These are phyloP conservation scores for Leccinum ambiguum DNA, from an alignment of 1,284 basidiomycete genomes.

Conservation along the genomic window DNA sequence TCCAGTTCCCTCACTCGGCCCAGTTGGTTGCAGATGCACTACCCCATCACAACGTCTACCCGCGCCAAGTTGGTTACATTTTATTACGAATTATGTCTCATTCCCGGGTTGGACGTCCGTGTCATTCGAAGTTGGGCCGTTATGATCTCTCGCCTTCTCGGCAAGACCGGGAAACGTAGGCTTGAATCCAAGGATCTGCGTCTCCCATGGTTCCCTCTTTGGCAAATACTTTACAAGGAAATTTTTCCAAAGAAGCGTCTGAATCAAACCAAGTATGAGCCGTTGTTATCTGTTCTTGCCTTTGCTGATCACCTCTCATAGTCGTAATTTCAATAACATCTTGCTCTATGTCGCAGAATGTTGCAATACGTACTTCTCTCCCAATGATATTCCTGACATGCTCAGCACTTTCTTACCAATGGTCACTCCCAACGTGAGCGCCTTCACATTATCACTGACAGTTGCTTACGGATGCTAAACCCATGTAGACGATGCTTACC, in stretches of 20 bases:
- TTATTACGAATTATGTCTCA: constrained; percentile 87
- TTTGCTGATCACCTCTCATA: constrained; percentile 15
- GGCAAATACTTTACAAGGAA: constrained; percentile 58
- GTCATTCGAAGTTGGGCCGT: constrained; percentile 58
- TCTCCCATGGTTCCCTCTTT: constrained; percentile 64
- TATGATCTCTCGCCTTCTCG: constrained; percentile 52
- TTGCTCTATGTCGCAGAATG: constrained; percentile 73
- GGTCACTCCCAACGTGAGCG: constrained; percentile 27
- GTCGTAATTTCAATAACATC: constrained; percentile 34
- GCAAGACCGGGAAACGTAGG: constrained; percentile 39
- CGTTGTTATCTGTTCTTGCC: constrained; percentile 41
- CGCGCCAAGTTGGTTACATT: constrained; percentile 79
- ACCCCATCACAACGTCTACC: constrained; percentile 71
- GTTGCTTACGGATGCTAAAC: constrained; percentile 3
- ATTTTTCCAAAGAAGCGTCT: constrained; percentile 57
- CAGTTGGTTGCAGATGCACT: constrained; percentile 83
- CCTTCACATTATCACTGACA: background rate
- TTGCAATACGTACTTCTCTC: constrained; percentile 87
- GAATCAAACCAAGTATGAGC: constrained; percentile 37
- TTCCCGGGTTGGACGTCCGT: constrained; percentile 65
- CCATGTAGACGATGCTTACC: constrained; percentile 54
- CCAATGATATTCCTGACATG: constrained; percentile 89
- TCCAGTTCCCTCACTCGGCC: constrained; percentile 11
- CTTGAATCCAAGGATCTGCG: constrained; percentile 57
- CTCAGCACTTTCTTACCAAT: constrained; percentile 72